A percentile compares a stretch with the other conserved stretches of the same genome.
Conservation (phyloP, 768 basidiomycete genomes). For the Amanita pallidorosea region DNA sequence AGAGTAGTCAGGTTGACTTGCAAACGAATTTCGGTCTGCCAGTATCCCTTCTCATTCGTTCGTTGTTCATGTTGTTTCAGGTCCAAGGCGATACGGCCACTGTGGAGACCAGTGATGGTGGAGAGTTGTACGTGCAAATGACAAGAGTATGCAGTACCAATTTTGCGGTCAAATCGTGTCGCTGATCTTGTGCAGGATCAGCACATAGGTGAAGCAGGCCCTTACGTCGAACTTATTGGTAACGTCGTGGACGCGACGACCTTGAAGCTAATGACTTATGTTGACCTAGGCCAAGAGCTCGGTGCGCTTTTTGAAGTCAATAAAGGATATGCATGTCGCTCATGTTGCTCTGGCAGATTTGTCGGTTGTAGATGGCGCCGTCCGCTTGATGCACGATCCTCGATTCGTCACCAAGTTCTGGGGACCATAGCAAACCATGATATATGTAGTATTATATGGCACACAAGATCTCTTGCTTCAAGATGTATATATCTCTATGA, state of each 20-base stretch:
- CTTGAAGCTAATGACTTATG: slow-evolving; percentile 1
- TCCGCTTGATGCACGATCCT: slow-evolving; percentile 1
- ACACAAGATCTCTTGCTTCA: neutral
- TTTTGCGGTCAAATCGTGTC: neutral
- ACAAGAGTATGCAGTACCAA: neutral
- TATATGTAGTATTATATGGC: neutral
- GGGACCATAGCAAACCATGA: neutral
- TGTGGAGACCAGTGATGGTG: slow-evolving; percentile 4
- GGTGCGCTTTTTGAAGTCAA: neutral
- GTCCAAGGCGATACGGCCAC: slow-evolving; percentile 2
- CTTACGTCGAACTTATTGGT: slow-evolving; percentile 4
- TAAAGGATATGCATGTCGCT: neutral
- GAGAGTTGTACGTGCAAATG: slow-evolving; percentile 4
- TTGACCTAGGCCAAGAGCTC: neutral
- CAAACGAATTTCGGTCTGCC: neutral
- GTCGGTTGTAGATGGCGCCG: neutral
- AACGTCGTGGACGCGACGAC: slow-evolving; percentile 3
- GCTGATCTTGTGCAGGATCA: neutral
- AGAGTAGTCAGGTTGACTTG: slow-evolving; percentile 1
- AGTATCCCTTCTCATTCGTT: too few species aligned
- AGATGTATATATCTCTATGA: neutral
- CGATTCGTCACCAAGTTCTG: slow-evolving; percentile 1
- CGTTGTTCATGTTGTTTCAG: neutral
- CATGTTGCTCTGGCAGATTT: neutral
- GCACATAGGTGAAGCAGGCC: slow-evolving; percentile 1